Evolutionary conservation across 768 basidiomycete genomes (phyloP), one percentile per base, ranked within the genome.

Genomic region (Pisolithus microcarpus): DNA sequence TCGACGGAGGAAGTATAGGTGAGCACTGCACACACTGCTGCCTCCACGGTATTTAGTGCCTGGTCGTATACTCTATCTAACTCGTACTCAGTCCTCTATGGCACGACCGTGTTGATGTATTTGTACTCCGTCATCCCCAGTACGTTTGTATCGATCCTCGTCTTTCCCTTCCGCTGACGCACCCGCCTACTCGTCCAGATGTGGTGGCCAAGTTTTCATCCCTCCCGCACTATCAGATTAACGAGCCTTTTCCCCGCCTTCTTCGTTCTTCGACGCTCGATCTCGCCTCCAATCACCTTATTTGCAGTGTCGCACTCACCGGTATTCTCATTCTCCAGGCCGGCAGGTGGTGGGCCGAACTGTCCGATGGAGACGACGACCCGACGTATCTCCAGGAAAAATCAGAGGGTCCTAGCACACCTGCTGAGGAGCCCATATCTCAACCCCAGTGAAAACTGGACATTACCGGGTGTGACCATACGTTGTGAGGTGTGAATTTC

Each of bases 1-100:
- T 92, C 58, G 90, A 92, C 60, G 89, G 90, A 23, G 90, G 85
- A 46, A 91, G 88, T 65, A 84, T 91, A 58, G 87, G 90, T 91
- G 55, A 63, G 87, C 72, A 4, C 21, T 38, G n/a, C 7, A 26
- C 26, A 26, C 26, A 6, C 15, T 8, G 37, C 49, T 38, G 13
- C 9, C 11, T 40, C 31, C 8, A n/a, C 8, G 26, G 15, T 31
- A 34, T 37, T 9, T 46, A 30, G 16, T 43, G 21, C 21, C 1
- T 28, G 43, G 43, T 43, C 15, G 19, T 23, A 21, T 39, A 38
- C 47, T 40, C 50, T 52, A 36, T 38, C 11, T 43, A 45, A 21
- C 45, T 26, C 28, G 42, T 30, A 21, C 49, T 13, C 65, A 92
- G 90, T 92, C 68, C 72, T 92, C 53, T 91, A 89, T 60, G 75